phyloP scores from a whole-genome alignment of 2,329 filamentous ascomycete genomes.

The Aspergillus ruber region DNA sequence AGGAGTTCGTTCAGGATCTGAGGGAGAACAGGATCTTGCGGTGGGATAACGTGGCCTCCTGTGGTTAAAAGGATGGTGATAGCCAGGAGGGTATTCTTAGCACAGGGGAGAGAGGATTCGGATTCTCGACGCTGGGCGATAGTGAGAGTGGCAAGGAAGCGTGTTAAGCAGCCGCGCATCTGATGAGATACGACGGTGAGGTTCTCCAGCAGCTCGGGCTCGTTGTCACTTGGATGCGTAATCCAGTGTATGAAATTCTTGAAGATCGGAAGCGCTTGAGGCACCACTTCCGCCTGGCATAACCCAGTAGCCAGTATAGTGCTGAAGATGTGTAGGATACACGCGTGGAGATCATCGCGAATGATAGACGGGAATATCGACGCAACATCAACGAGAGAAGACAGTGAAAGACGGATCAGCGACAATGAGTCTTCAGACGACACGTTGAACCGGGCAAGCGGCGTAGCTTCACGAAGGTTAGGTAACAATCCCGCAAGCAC shows the following conservation, averaged over 20 bases:
- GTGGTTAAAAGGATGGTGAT: constrained; percentile 84
- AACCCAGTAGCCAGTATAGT: constrained; percentile 81
- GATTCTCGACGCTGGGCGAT: constrained; percentile 47
- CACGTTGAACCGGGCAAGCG: constrained; percentile 65
- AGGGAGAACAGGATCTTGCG: constrained; percentile 66
- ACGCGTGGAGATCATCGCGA: constrained; percentile 90
- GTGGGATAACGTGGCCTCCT: constrained; percentile 64
- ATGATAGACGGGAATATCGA: constrained; percentile 96
- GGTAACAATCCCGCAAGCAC: constrained; percentile 84
- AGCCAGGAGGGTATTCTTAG: constrained; percentile 86
- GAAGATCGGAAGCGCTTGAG: constrained; percentile 82
- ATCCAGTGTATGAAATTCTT: constrained; percentile 83
- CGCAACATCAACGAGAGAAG: constrained; percentile 86
- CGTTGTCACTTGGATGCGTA: constrained; percentile 33
- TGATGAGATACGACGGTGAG: constrained; percentile 56
- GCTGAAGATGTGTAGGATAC: constrained; percentile 92
- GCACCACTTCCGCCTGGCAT: constrained; percentile 83
- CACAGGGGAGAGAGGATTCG: constrained; percentile 73
- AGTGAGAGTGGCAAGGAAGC: constrained; percentile 67
- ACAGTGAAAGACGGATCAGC: constrained; percentile 71
- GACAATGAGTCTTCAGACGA: constrained; percentile 75
- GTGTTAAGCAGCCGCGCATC: constrained; percentile 71
- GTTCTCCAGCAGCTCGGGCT: constrained; percentile 22
- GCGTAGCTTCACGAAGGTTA: constrained; percentile 53
- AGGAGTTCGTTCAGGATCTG: constrained; percentile 73